These are phyloP conservation scores for Penicillium canariense DNA, from an alignment of 495 filamentous ascomycete species.

Conservation along the genomic window DNA sequence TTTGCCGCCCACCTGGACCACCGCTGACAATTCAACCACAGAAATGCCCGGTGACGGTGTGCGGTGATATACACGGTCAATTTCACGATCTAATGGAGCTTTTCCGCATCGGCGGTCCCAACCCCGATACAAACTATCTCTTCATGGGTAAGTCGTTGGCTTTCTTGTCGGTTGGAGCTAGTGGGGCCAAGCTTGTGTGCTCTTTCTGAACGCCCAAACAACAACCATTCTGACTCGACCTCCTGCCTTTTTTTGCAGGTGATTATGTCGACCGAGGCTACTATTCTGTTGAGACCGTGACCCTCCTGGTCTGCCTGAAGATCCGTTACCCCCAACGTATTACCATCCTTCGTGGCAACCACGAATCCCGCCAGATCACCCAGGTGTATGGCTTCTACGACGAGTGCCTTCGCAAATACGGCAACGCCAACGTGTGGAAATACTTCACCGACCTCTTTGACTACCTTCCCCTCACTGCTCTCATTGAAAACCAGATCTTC, in stretches of 20 bases:
- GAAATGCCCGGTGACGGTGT: conserved; percentile 95
- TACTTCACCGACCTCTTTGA: conserved; percentile 99
- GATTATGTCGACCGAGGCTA: conserved; percentile 97
- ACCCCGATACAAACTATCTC: conserved; percentile 91
- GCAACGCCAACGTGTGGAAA: conserved; percentile 99
- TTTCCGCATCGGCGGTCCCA: conserved; percentile 88
- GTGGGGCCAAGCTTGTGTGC: conserved; percentile 8
- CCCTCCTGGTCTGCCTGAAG: conserved; percentile 89
- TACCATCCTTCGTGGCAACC: conserved; percentile 94
- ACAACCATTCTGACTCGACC: conserved; percentile 1
- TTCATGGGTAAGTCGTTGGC: conserved; percentile 74
- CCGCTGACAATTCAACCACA: conserved; percentile 39
- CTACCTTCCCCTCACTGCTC: conserved; percentile 94
- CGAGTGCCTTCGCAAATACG: conserved; percentile 95
- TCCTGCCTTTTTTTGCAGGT: conserved; percentile 48
- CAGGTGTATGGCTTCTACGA: conserved; percentile 99
- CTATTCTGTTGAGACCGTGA: conserved; percentile 96
- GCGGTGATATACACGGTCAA: conserved; percentile 91
- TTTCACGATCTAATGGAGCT: conserved; percentile 95
- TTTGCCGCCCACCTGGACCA: neutral
- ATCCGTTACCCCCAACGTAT: conserved; percentile 95
- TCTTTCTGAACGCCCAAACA: neutral
- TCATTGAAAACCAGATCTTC: conserved; percentile 99
- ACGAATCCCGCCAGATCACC: conserved; percentile 96
- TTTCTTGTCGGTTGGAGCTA: conserved; percentile 17